phyloP scores from a whole-genome alignment of 1,284 basidiomycete species.

The Apiotrichum laibachii region DNA sequence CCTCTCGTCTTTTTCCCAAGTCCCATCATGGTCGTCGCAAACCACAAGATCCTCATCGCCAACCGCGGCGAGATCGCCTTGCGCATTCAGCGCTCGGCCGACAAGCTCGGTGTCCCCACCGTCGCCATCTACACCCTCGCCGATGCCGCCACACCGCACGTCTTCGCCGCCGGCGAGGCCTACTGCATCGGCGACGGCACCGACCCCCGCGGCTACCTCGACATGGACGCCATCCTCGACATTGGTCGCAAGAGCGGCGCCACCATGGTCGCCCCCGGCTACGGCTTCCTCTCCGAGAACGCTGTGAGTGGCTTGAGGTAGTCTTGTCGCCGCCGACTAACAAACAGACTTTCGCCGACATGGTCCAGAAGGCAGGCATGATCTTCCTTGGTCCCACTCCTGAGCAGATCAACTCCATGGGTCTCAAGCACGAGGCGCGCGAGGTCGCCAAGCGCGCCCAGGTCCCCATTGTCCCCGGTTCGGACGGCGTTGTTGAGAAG shows the following conservation, averaged over 20 bases:
- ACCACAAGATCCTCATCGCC: constrained; percentile 73
- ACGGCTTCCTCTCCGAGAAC: constrained; percentile 67
- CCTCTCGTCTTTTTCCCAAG: neutral
- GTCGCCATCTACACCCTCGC: constrained; percentile 88
- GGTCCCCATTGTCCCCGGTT: constrained; percentile 62
- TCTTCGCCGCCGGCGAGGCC: constrained; percentile 52
- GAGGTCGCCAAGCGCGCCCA: constrained; percentile 56
- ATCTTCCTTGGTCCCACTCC: constrained; percentile 63
- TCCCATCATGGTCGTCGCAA: constrained; percentile 6
- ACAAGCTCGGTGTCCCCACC: constrained; percentile 78
- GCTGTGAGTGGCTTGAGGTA: constrained; percentile 33
- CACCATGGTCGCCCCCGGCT: constrained; percentile 65
- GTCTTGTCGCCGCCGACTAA: neutral
- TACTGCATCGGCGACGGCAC: constrained; percentile 48
- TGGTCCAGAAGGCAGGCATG: constrained; percentile 57
- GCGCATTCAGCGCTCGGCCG: constrained; percentile 85
- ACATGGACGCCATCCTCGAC: constrained; percentile 52
- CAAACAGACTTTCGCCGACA: constrained; percentile 54
- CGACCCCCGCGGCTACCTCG: constrained; percentile 56
- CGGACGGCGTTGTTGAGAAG: constrained; percentile 53
- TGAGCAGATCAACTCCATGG: constrained; percentile 59
- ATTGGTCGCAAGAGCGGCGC: constrained; percentile 54
- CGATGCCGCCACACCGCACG: constrained; percentile 74
- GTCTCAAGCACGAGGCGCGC: constrained; percentile 63
- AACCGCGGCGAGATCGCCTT: constrained; percentile 94